A percentile compares a stretch with the other conserved stretches of the same genome.
phyloP scores from a whole-genome alignment of 192 early-diverging fungal species.

The Rhizoclosmatium sp. region DNA sequence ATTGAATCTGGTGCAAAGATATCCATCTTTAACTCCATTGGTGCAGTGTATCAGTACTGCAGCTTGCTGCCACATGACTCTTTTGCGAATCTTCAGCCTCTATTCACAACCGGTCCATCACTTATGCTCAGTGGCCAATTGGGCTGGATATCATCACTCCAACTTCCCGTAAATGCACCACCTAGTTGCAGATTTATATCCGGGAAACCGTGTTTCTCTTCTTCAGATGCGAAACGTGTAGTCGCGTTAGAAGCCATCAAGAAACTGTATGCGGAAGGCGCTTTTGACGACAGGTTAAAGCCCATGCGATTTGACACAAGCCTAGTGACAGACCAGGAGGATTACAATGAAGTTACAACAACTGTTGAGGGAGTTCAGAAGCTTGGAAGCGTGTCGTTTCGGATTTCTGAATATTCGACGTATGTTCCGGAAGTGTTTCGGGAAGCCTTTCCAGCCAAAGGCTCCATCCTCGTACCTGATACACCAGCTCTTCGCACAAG shows the following conservation, averaged over 20 bases:
- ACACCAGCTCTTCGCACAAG: background rate
- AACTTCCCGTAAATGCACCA: constrained; percentile 42
- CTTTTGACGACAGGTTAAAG: constrained; percentile 77
- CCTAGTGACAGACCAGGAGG: background rate
- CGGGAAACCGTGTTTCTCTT: constrained; percentile 54
- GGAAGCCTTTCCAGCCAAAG: background rate
- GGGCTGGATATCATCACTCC: constrained; percentile 25
- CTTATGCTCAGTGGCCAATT: constrained; percentile 3
- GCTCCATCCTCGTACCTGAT: too few relatives aligned
- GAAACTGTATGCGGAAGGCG: constrained; percentile 69
- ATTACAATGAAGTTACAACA: background rate
- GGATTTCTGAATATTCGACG: constrained; percentile 12
- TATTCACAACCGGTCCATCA: constrained; percentile 50
- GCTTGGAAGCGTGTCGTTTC: constrained; percentile 5
- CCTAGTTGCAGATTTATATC: constrained; percentile 26
- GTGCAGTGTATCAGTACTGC: constrained; percentile 77
- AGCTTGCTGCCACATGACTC: constrained; percentile 71
- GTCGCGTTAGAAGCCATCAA: constrained; percentile 77
- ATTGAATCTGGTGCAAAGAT: constrained; percentile 70
- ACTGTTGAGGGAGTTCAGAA: constrained; percentile 20
- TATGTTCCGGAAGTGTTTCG: background rate
- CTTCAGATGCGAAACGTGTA: constrained; percentile 70
- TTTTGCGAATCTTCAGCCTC: constrained; percentile 53
- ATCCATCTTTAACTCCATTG: constrained; percentile 72
- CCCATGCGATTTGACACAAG: constrained; percentile 50